A percentile compares a stretch with the other conserved stretches of the same genome.
Conservation (phyloP, 495 filamentous ascomycete species). For the Trichoderma virens region DNA sequence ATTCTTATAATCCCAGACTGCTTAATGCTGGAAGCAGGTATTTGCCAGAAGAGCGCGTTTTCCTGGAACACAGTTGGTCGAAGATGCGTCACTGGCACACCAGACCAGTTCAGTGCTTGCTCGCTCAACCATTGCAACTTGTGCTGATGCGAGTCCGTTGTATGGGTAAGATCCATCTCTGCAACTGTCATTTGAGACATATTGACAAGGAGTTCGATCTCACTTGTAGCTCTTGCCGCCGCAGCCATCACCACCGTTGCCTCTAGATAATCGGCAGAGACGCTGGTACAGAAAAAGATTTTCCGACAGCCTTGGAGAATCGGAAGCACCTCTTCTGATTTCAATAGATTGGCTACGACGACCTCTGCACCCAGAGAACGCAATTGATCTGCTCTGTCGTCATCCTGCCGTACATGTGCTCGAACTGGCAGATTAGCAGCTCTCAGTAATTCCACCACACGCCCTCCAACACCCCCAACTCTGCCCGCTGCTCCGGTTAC, state of each 20-base stretch:
- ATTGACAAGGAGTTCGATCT: constrained; percentile 9
- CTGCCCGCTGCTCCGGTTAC: constrained; percentile 11
- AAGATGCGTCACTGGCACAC: constrained; percentile 10
- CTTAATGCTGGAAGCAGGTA: background rate
- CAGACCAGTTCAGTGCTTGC: constrained; percentile 12
- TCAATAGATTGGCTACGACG: constrained; percentile 9
- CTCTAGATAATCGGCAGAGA: constrained; percentile 9
- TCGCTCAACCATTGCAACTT: constrained; percentile 12
- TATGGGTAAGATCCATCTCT: constrained; percentile 10
- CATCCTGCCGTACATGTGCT: constrained; percentile 9
- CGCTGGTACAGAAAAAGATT: constrained; percentile 7
- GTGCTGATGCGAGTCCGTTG: constrained; percentile 13
- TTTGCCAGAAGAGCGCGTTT: constrained; percentile 7
- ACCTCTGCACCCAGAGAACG: constrained; percentile 10
- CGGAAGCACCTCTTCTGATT: constrained; percentile 9
- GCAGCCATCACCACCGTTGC: constrained; percentile 10
- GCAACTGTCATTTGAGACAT: constrained; percentile 11
- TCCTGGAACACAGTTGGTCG: constrained; percentile 11
- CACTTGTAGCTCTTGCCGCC: constrained; percentile 6
- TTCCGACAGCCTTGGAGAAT: constrained; percentile 5
- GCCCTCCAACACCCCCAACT: constrained; percentile 8
- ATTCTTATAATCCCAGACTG: background rate
- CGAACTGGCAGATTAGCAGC: constrained; percentile 4
- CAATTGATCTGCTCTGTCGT: constrained; percentile 8
- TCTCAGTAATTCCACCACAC: background rate